Evolutionary conservation across 2,329 filamentous ascomycete genomes (phyloP).

Genomic region (Parascedosporium putredinis): DNA sequence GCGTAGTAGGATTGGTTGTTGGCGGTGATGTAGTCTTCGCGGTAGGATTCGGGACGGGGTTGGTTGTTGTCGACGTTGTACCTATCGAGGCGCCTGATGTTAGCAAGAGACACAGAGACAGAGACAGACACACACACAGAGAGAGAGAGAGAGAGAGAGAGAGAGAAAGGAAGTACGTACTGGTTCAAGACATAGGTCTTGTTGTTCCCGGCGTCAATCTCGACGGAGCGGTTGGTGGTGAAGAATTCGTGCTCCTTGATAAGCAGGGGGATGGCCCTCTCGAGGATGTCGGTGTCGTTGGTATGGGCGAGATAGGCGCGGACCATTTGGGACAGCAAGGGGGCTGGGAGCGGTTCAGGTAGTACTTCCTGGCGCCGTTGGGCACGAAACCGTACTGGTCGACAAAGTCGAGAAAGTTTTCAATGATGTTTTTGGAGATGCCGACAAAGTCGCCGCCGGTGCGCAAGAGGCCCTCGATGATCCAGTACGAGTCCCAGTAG

Average conservation of each 20-base stretch:
- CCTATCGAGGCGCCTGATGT: conserved; percentile 16
- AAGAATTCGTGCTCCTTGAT: conserved; percentile 56
- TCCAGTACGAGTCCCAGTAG: conserved; percentile 65
- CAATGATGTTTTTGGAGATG: conserved; percentile 56
- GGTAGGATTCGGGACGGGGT: conserved; percentile 56
- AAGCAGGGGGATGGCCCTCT: conserved; percentile 50
- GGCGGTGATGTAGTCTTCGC: conserved; percentile 55
- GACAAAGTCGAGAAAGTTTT: conserved; percentile 59
- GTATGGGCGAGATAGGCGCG: conserved; percentile 54
- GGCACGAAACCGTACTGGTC: conserved; percentile 56
- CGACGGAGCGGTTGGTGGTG: conserved; percentile 47
- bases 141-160: background rate
- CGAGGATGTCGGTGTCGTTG: conserved; percentile 46
- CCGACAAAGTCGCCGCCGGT: conserved; percentile 53
- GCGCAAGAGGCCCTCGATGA: conserved; percentile 53
- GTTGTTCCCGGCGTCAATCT: conserved; percentile 31
- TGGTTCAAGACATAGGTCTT: conserved; percentile 45
- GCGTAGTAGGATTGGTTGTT: conserved; percentile 55
- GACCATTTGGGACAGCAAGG: conserved; percentile 56
- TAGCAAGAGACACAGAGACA: too few species aligned
- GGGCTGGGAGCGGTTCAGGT: conserved; percentile 60
- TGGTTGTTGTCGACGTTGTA: conserved; percentile 54
- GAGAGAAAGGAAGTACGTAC: conserved; percentile 22
- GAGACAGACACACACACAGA: too few species aligned
- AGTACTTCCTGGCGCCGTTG: conserved; percentile 58